Percentiles rank a stretch among this genome's conserved stretches.
phyloP scores from a whole-genome alignment of 768 basidiomycete species.

The Rhizopogon vesiculosus region DNA sequence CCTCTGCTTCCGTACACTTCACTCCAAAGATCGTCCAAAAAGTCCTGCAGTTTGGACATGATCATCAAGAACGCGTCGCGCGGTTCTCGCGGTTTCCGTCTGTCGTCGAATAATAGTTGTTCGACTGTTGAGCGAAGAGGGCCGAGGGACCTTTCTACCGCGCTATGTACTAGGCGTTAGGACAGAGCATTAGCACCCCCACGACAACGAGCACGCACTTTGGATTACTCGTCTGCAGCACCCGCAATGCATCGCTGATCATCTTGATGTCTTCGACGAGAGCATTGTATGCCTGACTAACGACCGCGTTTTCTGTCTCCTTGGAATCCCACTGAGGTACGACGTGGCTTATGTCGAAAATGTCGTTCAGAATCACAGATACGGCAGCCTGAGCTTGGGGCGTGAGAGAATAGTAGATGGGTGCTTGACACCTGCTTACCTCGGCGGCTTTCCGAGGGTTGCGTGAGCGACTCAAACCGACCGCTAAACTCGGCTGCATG shows the following conservation, averaged over 20 bases:
- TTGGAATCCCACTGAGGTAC: constrained; percentile 1
- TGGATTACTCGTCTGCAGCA: background rate
- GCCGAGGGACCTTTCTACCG: background rate
- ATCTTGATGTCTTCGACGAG: constrained; percentile 1
- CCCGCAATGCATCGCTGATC: background rate
- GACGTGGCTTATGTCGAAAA: background rate
- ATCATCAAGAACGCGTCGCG: background rate
- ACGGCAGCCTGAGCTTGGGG: background rate
- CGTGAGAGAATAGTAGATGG: background rate
- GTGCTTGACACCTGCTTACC: background rate
- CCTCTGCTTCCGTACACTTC: background rate
- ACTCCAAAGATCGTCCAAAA: background rate
- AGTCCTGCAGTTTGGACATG: background rate
- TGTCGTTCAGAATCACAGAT: background rate
- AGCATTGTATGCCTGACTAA: background rate
- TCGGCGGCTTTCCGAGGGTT: background rate
- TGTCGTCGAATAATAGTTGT: background rate
- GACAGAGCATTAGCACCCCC: background rate
- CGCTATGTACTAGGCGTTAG: background rate
- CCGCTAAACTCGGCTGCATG: background rate
- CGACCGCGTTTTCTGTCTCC: background rate
- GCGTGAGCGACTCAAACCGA: background rate
- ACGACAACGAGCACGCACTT: background rate
- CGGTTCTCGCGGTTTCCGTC: background rate
- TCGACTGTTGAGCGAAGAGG: background rate